A percentile compares a stretch with the other conserved stretches of the same genome.
These are phyloP conservation scores for Leishmania martiniquensis DNA, from an alignment of 208 protist genomes.

Conservation along the genomic window DNA sequence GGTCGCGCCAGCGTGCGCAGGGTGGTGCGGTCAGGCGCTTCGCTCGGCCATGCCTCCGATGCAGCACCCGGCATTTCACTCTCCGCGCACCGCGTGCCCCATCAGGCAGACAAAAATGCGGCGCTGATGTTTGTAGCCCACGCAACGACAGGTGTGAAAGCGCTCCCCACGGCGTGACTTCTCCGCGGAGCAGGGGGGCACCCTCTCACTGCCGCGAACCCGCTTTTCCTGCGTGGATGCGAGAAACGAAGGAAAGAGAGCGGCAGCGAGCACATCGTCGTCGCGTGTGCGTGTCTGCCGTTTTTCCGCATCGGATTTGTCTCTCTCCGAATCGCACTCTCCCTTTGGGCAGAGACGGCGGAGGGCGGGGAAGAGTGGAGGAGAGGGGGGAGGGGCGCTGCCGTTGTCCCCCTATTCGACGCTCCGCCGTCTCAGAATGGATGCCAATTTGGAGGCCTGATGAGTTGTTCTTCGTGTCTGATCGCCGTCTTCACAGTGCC, in stretches of 20 bases:
- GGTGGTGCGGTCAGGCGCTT: constrained; percentile 39
- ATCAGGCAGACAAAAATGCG: constrained; percentile 23
- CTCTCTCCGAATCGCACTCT: no score
- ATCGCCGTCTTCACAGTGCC: no score
- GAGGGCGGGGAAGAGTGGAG: no score
- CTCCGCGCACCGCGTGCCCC: background rate
- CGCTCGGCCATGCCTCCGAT: constrained; percentile 21
- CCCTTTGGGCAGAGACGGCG: no score
- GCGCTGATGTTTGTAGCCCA: background rate
- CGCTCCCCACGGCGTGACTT: background rate
- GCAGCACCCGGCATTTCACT: constrained; percentile 25
- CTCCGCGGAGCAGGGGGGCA: no score
- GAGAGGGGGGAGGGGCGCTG: no score
- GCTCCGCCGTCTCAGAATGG: no score
- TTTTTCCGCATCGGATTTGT: no score
- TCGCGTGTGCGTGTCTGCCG: background rate
- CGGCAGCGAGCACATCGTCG: background rate
- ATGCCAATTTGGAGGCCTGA: no score
- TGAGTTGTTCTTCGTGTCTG: no score
- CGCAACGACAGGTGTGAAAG: background rate
- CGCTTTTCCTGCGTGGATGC: background rate
- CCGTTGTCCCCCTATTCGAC: no score
- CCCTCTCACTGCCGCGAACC: background rate
- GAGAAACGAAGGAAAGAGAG: background rate
- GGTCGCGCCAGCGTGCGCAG: constrained; percentile 33